Percentiles rank a stretch among this genome's conserved stretches.
phyloP scores from a whole-genome alignment of 441 rosid genomes.

The Croton setiger region DNA sequence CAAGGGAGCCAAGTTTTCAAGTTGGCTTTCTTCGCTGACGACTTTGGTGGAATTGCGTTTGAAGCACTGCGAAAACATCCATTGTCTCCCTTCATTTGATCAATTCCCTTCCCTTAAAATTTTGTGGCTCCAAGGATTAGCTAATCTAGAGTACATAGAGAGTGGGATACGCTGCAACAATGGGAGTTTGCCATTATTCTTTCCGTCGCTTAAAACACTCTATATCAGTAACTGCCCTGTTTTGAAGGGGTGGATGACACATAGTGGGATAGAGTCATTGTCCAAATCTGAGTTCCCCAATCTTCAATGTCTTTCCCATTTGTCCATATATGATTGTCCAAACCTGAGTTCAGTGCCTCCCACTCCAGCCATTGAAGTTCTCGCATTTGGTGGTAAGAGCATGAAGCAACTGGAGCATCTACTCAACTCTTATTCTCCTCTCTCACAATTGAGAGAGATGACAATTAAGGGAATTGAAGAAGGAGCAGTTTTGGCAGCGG shows the following conservation, averaged over 20 bases:
- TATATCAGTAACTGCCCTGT: not conserved
- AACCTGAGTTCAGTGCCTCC: no score
- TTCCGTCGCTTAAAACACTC: not conserved
- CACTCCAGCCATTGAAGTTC: no score
- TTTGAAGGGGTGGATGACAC: constrained; percentile 14
- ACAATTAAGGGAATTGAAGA: no score
- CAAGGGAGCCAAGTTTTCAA: constrained; percentile 9
- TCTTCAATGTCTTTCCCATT: no score
- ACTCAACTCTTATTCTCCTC: no score
- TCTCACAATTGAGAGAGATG: no score
- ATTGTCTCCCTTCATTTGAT: not conserved
- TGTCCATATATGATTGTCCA: no score
- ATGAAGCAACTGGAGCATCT: no score
- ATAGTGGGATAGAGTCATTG: not conserved
- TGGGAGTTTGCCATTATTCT: not conserved
- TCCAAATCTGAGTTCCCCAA: no score
- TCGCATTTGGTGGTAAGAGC: no score
- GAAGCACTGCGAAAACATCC: not conserved
- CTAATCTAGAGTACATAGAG: constrained; percentile 14
- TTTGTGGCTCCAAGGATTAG: not conserved
- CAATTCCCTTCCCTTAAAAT: constrained; percentile 7
- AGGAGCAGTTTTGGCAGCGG: no score
- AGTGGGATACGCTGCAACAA: not conserved
- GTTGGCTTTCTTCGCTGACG: constrained; percentile 17
- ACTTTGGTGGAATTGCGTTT: constrained; percentile 9